Conservation (phyloP, 441 rosid species). For the Croton laevigatus region DNA sequence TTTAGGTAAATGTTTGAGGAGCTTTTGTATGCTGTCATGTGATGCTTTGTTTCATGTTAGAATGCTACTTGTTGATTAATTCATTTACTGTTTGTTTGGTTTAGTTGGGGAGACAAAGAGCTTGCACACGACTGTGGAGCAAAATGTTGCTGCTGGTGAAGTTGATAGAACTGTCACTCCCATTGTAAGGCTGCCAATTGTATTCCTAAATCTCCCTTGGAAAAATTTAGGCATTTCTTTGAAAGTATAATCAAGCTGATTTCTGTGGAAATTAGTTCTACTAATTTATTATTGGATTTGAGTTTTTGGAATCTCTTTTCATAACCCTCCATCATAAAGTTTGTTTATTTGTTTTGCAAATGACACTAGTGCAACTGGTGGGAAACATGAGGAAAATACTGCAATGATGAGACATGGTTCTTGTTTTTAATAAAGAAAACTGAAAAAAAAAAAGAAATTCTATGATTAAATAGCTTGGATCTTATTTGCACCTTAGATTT, state of each 20-base stretch:
- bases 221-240: neutral
- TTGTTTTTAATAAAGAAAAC: neutral
- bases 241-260: too few relatives aligned
- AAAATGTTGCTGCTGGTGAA: slow-evolving; percentile 1
- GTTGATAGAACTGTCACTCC: slow-evolving; percentile 10
- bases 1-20: neutral
- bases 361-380: neutral
- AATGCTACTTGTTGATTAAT: neutral
- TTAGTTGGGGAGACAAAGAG: neutral
- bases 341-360: neutral
- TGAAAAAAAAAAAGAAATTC: neutral
- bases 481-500: too few relatives aligned
- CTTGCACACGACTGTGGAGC: neutral
- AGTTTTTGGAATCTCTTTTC: neutral
- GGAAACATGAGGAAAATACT: neutral
- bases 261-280: too few relatives aligned
- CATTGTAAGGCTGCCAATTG: slow-evolving; percentile 10
- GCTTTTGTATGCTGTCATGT: neutral
- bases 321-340: neutral
- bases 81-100: neutral
- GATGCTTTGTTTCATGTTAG: neutral
- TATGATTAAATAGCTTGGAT: neutral
- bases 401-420: neutral
- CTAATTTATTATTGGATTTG: too few relatives aligned
- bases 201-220: neutral